Evolutionary conservation across 257 asterid species (phyloP).

Genomic region (Solanum etuberosum): DNA sequence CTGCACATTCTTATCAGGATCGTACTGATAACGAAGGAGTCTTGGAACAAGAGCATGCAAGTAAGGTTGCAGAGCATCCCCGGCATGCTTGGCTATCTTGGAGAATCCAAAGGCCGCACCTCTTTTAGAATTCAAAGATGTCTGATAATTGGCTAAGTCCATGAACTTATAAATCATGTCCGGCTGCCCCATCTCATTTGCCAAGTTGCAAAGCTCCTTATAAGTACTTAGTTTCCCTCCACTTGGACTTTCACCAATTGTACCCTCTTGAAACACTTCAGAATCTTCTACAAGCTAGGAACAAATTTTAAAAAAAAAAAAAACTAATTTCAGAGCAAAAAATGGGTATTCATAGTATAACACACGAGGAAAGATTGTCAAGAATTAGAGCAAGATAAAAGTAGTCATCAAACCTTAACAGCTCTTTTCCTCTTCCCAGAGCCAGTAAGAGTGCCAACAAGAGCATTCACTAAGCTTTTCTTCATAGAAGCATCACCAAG

Average conservation of each 20-base stretch:
- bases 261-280: constrained; percentile 90
- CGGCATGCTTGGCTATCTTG: constrained; percentile 95
- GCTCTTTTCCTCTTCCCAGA: constrained; percentile 98
- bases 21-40: constrained; percentile 91
- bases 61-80: constrained; percentile 88
- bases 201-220: constrained; percentile 93
- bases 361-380: neutral
- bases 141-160: constrained; percentile 95
- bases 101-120: constrained; percentile 99
- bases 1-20: constrained; percentile 99
- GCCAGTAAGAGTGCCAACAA: constrained; percentile 95
- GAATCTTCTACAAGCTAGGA: constrained; percentile 79
- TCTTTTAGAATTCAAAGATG: constrained; percentile 89
- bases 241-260: constrained; percentile 85
- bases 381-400: constrained; percentile 4
- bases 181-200: constrained; percentile 98
- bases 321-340: neutral
- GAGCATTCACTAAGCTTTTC: constrained; percentile 84
- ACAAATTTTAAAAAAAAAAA: neutral
- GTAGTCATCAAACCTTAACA: constrained; percentile 52
- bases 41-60: constrained; percentile 78
- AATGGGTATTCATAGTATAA: neutral
- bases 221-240: constrained; percentile 96
- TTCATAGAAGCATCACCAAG: constrained; percentile 86
- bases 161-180: constrained; percentile 92